Conservation (phyloP, 306 rosid species). For the Medicago ruthenica region DNA sequence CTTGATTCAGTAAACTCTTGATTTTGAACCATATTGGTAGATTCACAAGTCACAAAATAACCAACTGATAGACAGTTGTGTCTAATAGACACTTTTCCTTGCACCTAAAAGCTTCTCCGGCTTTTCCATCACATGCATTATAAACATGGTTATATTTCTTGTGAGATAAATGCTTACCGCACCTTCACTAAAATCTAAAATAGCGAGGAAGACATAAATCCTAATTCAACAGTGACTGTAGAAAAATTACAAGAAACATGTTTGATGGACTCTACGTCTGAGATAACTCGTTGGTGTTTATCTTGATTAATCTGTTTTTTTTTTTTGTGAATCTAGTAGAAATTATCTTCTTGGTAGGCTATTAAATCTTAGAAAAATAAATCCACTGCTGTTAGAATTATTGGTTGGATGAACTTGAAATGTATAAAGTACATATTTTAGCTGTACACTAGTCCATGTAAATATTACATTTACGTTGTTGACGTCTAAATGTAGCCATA, state of each 20-base stretch:
- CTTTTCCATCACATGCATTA: neutral
- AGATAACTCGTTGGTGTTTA: constrained; percentile 9
- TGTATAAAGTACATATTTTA: neutral
- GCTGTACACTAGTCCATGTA: constrained; percentile 6
- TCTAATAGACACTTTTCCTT: neutral
- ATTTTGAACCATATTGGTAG: constrained; percentile 1
- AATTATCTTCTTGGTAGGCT: neutral
- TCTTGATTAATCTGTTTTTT: constrained; percentile 17
- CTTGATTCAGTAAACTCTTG: neutral
- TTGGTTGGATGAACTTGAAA: constrained; percentile 26
- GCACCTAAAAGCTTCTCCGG: neutral
- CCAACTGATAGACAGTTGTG: neutral
- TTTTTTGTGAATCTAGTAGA: neutral
- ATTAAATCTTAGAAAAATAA: constrained; percentile 22
- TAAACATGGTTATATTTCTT: constrained; percentile 1
- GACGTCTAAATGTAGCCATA: constrained; percentile 17
- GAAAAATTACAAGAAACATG: constrained; percentile 11
- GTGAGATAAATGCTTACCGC: neutral
- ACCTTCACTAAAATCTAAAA: neutral
- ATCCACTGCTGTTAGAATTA: neutral
- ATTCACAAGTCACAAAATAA: neutral
- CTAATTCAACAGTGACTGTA: neutral
- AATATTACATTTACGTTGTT: neutral
- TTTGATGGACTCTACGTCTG: constrained; percentile 10
- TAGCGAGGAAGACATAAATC: neutral